Conservation (phyloP, 176 grass and related monocot genomes). For the Coix lacrymajobi region DNA sequence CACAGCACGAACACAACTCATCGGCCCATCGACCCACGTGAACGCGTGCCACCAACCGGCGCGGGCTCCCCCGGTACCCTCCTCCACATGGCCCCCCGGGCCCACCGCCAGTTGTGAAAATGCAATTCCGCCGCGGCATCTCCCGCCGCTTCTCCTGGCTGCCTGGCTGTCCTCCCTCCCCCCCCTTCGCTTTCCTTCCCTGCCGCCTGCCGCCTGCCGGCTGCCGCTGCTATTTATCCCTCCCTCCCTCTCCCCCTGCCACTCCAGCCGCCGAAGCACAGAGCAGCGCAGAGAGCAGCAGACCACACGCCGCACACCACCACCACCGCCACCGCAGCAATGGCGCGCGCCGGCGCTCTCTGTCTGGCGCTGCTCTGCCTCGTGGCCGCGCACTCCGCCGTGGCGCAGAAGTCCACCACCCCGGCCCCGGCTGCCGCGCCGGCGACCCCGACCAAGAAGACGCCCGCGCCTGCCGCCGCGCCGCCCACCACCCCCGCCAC, state of each 20-base stretch:
- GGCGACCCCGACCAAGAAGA: constrained; percentile 26
- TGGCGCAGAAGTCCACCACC: constrained; percentile 24
- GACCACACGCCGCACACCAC: background rate
- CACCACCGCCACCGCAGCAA: background rate
- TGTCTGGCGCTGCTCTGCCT: constrained; percentile 55
- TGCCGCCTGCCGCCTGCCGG: background rate
- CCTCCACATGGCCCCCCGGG: constrained; percentile 27
- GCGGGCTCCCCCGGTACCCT: constrained; percentile 1
- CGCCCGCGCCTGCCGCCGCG: constrained; percentile 6
- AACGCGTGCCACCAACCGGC: constrained; percentile 22
- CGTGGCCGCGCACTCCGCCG: constrained; percentile 32
- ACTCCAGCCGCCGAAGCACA: constrained; percentile 6
- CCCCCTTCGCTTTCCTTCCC: background rate
- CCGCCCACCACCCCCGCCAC: constrained; percentile 7
- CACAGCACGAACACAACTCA: constrained; percentile 11
- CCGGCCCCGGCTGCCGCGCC: constrained; percentile 12
- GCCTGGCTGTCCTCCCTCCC: too few relatives aligned
- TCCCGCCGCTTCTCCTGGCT: background rate
- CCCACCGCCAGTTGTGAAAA: constrained; percentile 46
- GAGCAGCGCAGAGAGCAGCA: background rate
- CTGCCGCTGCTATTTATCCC: constrained; percentile 39
- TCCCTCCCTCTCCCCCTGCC: background rate
- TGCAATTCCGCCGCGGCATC: background rate
- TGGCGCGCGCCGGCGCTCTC: constrained; percentile 42
- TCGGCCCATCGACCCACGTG: constrained; percentile 13